A percentile compares a stretch with the other conserved stretches of the same genome.
These are phyloP conservation scores for Lodderomyces beijingensis DNA, from an alignment of 1,139 yeast species.

Conservation along the genomic window DNA sequence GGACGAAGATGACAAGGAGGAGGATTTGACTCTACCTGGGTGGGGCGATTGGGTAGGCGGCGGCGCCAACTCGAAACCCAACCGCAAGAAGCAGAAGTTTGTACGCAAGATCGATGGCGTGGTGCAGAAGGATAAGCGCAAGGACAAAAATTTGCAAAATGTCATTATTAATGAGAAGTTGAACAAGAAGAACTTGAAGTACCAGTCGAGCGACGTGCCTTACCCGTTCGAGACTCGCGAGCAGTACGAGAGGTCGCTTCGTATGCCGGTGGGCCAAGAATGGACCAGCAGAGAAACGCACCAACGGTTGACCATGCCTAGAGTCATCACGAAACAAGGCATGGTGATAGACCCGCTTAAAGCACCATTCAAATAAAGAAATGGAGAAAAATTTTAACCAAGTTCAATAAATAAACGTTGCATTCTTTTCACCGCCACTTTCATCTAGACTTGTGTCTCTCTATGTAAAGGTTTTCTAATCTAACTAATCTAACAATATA, in stretches of 20 bases:
- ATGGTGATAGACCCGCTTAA: slow-evolving; percentile 85
- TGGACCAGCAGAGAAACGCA: slow-evolving; percentile 90
- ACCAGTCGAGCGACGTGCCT: slow-evolving; percentile 84
- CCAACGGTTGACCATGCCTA: slow-evolving; percentile 85
- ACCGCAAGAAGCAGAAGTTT: slow-evolving; percentile 59
- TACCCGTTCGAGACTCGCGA: slow-evolving; percentile 91
- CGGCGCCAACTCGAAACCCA: slow-evolving; percentile 48
- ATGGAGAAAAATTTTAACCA: no score
- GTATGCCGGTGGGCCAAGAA: slow-evolving; percentile 97
- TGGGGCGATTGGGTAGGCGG: slow-evolving; percentile 88
- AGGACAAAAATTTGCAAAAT: slow-evolving; percentile 68
- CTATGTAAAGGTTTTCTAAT: no score
- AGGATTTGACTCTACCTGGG: slow-evolving; percentile 86
- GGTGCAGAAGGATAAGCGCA: slow-evolving; percentile 62
- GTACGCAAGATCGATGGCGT: slow-evolving; percentile 72
- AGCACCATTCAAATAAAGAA: slow-evolving; percentile 52
- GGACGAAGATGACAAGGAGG: slow-evolving; percentile 85
- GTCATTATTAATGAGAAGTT: slow-evolving; percentile 88
- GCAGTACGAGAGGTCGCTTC: slow-evolving; percentile 87
- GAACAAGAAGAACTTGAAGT: slow-evolving; percentile 78
- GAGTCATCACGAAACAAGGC: slow-evolving; percentile 83
- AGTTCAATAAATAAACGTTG: not conserved
- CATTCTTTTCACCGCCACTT: not conserved
- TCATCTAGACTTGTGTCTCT: not conserved
- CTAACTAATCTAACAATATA: slow-evolving; percentile 39